Evolutionary conservation across 192 early-diverging fungal species (phyloP).

Genomic region (Coemansia asiatica): DNA sequence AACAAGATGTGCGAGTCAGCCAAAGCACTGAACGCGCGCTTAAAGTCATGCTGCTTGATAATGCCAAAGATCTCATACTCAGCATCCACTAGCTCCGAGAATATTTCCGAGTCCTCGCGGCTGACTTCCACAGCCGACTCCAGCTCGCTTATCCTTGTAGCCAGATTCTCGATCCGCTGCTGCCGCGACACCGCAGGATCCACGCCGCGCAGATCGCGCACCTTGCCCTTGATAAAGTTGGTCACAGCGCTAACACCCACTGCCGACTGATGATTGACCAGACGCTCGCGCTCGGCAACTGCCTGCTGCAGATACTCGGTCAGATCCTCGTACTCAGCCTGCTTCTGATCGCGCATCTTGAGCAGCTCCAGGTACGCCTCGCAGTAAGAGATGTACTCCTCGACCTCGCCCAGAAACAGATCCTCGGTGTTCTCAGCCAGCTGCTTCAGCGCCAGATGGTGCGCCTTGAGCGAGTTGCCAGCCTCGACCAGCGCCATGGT

Average conservation of each 20-base stretch:
- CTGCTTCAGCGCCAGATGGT: slow-evolving; percentile 65
- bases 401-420: slow-evolving; percentile 71
- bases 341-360: slow-evolving; percentile 87
- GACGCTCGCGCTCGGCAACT: slow-evolving; percentile 68
- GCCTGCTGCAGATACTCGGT: slow-evolving; percentile 74
- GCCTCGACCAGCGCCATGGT: slow-evolving; percentile 74
- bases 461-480: slow-evolving; percentile 68
- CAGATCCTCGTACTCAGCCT: slow-evolving; percentile 91
- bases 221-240: slow-evolving; percentile 82
- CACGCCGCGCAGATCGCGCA: slow-evolving; percentile 85
- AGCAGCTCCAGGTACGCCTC: slow-evolving; percentile 66
- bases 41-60: slow-evolving; percentile 81
- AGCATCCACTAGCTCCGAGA: slow-evolving; percentile 75
- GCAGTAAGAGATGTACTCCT: slow-evolving; percentile 76
- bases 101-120: slow-evolving; percentile 65
- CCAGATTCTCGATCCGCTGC: slow-evolving; percentile 75
- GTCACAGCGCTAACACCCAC: slow-evolving; percentile 62
- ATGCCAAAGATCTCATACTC: slow-evolving; percentile 83
- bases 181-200: slow-evolving; percentile 79
- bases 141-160: slow-evolving; percentile 72
- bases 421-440: slow-evolving; percentile 60
- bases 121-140: slow-evolving; percentile 78
- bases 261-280: slow-evolving; percentile 60
- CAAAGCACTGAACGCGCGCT: slow-evolving; percentile 71
- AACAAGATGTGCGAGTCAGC: slow-evolving; percentile 82